Conservation (phyloP, 352 stramenopile species). For the Pythium brachiatum region DNA sequence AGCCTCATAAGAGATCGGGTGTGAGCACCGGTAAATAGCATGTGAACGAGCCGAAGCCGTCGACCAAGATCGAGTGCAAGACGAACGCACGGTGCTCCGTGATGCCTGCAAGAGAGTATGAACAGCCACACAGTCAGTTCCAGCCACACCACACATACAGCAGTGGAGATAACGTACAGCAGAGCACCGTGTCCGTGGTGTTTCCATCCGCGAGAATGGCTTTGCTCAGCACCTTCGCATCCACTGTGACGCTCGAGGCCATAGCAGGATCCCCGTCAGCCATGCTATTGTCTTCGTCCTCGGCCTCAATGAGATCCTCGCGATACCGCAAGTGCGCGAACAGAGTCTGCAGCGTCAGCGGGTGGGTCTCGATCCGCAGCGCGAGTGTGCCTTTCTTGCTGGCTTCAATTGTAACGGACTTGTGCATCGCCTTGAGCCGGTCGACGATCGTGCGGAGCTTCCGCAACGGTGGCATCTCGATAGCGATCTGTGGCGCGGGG, state of each 20-base stretch:
- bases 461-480: constrained; percentile 75
- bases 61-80: constrained; percentile 71
- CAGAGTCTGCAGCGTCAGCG: constrained; percentile 72
- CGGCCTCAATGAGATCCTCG: constrained; percentile 63
- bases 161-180: constrained; percentile 38
- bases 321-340: constrained; percentile 74
- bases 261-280: constrained; percentile 14
- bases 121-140: too few species aligned
- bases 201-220: constrained; percentile 71
- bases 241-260: constrained; percentile 63
- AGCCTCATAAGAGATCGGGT: constrained; percentile 43
- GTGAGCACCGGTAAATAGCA: constrained; percentile 81
- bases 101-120: constrained; percentile 44
- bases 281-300: constrained; percentile 28
- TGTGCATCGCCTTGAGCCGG: constrained; percentile 70
- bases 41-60: constrained; percentile 78
- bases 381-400: constrained; percentile 64
- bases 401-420: constrained; percentile 73
- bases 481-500: constrained; percentile 67
- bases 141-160: not conserved
- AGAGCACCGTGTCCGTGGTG: constrained; percentile 67
- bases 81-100: constrained; percentile 79
- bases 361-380: constrained; percentile 66
- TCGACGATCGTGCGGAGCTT: constrained; percentile 70
- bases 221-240: constrained; percentile 75